Percentiles rank a stretch among this genome's conserved stretches.
phyloP scores from a whole-genome alignment of 352 stramenopile genomes.

The Phytophthora cactorum region DNA sequence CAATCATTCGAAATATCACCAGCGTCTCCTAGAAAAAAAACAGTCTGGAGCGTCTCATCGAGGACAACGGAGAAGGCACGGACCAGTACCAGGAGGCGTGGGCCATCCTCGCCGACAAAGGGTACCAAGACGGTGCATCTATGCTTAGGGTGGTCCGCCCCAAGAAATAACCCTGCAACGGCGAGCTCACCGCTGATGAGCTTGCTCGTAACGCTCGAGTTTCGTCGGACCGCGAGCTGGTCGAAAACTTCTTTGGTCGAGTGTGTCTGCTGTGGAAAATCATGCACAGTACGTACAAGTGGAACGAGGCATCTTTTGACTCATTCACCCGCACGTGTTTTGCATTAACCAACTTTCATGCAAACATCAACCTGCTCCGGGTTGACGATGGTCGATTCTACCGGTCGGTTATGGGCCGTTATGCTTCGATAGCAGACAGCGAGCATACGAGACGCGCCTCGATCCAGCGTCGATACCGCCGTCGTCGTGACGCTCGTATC shows the following conservation, averaged over 20 bases:
- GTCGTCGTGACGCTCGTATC: neutral
- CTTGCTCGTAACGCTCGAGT: constrained; percentile 13
- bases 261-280: constrained; percentile 23
- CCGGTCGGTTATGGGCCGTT: neutral
- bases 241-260: constrained; percentile 19
- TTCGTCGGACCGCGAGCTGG: constrained; percentile 30
- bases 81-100: neutral
- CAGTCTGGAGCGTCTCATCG: constrained; percentile 1
- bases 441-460: neutral
- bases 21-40: neutral
- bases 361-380: constrained; percentile 3
- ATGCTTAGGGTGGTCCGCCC: neutral
- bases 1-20: constrained; percentile 12
- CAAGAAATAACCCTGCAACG: neutral
- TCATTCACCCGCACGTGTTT: constrained; percentile 14
- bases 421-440: neutral
- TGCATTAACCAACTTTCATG: constrained; percentile 26
- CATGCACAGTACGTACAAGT: constrained; percentile 30
- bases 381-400: neutral
- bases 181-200: constrained; percentile 4
- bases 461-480: neutral
- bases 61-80: constrained; percentile 12
- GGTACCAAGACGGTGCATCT: neutral
- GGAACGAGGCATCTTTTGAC: constrained; percentile 13
- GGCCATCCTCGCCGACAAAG: constrained; percentile 10